These are phyloP conservation scores for Chlorella sorokiniana DNA, from an alignment of 139 green algal genomes.

Conservation along the genomic window DNA sequence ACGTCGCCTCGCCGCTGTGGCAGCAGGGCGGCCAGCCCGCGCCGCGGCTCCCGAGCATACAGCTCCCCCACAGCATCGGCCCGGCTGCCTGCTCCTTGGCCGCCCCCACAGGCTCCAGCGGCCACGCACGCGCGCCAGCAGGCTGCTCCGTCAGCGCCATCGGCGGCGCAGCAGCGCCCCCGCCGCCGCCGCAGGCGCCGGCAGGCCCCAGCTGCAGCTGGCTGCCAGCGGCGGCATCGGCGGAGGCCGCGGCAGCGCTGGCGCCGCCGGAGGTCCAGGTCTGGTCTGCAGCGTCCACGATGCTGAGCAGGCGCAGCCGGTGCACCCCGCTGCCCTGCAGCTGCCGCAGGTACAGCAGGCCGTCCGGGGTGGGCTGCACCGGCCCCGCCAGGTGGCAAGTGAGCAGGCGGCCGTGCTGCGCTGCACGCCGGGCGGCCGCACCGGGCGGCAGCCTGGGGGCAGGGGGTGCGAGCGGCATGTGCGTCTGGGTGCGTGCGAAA, in stretches of 20 bases:
- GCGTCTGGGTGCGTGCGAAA: too few species aligned
- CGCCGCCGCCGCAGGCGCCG: background rate
- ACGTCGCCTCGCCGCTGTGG: background rate
- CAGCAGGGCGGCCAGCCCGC: conserved; percentile 1
- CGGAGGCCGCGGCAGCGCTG: background rate
- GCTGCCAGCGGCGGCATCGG: background rate
- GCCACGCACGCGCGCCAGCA: too few species aligned
- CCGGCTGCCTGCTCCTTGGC: background rate
- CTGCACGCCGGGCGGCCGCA: background rate
- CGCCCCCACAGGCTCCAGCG: background rate
- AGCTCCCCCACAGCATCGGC: conserved; percentile 19
- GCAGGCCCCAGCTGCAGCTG: too few species aligned
- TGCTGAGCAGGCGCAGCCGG: conserved; percentile 18
- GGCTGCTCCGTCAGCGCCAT: background rate
- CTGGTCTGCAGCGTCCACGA: background rate
- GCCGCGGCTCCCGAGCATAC: background rate
- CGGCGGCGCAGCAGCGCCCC: background rate
- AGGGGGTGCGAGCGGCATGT: background rate
- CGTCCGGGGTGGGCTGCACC: background rate
- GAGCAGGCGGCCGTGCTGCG: background rate
- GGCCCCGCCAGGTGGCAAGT: conserved; percentile 9
- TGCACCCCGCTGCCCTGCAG: background rate
- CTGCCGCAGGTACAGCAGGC: background rate
- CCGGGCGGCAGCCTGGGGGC: background rate
- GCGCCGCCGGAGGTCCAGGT: background rate